Base-by-base conservation (phyloP, 495 filamentous ascomycete species). In the Lasiosphaeria ovina region DNA sequence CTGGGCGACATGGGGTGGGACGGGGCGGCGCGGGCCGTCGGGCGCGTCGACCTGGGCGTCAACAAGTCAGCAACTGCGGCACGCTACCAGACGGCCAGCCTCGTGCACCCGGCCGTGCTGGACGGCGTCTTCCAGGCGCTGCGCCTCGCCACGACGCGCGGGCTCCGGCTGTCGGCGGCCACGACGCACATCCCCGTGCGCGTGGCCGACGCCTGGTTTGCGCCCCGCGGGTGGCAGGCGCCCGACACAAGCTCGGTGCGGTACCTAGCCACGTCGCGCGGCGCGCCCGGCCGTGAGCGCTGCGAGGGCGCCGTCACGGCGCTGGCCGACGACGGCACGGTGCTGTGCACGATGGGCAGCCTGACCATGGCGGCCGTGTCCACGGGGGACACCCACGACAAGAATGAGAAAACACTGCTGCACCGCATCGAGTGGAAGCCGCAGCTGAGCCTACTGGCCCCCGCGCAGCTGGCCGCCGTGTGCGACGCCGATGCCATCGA, bases 51-150 rank as follows among this genome's bases (percentile, higher is more conserved):
- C 50, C 50, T 66, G 38, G 38, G 38, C 14, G 38, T 42, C 14
- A 24, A 24, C 24, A 24, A 24, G 17, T 33, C 58, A 35, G 35
- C 35, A 2, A 33, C 65, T 32, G 60, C 24, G 24, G 24, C 24
- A 24, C 24, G 64, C 34, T 61, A 66, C 48, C 63, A 69, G 52
- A 66, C 69, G 3, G 57, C 58, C 9, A 69, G 67, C 34, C 60
- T 74, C 54, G 69, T 78, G 40, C 77, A 79, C 42, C 77, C 77
- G 6, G 64, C 64, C 0, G 57, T 74, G 33, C 63, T 80, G 1
- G 77, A 79, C 64, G 64, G 62, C 7, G 67, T 63, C 5, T 74
- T 79, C 58, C 78, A 80, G 34, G 34, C 35, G 7, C 34, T 71
- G 11, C 58, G 58, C n/a, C 7, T 42, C 14, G 66, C 63, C 4